Evolutionary conservation across 2,329 filamentous ascomycete genomes (phyloP).

Genomic region (Penicillium fuscoglaucum): DNA sequence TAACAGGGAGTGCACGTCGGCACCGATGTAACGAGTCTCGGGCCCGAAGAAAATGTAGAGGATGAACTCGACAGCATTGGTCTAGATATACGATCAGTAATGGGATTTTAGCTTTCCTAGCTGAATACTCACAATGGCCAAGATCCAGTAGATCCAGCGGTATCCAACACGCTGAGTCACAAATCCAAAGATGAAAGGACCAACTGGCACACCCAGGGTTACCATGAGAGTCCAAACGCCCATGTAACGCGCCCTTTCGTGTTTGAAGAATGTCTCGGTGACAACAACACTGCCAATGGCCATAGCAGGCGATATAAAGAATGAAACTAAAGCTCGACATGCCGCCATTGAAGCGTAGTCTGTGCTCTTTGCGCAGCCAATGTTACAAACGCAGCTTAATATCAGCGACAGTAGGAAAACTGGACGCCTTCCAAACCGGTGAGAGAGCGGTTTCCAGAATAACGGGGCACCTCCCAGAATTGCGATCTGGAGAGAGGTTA

Average conservation of each 20-base stretch:
- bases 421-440: constrained; percentile 56
- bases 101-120: constrained; percentile 6
- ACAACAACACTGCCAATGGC: constrained; percentile 58
- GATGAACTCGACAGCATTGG: constrained; percentile 56
- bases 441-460: constrained; percentile 58
- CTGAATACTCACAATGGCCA: constrained; percentile 51
- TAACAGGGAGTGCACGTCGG: constrained; percentile 23
- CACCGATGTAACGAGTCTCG: constrained; percentile 53
- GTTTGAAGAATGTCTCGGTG: constrained; percentile 57
- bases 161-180: constrained; percentile 56
- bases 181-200: constrained; percentile 40
- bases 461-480: constrained; percentile 56
- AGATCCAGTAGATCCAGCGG: constrained; percentile 60
- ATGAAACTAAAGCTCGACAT: constrained; percentile 53
- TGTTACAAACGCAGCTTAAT: constrained; percentile 51
- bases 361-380: constrained; percentile 54
- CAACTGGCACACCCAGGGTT: constrained; percentile 49
- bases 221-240: constrained; percentile 58
- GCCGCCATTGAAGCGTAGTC: constrained; percentile 53
- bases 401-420: constrained; percentile 55
- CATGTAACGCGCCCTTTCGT: constrained; percentile 55
- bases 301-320: constrained; percentile 56
- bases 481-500: constrained; percentile 58
- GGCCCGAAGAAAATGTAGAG: constrained; percentile 56
- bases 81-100: constrained; percentile 34